Base-by-base conservation (phyloP, 495 filamentous ascomycete genomes). In the Tuber indicum region DNA sequence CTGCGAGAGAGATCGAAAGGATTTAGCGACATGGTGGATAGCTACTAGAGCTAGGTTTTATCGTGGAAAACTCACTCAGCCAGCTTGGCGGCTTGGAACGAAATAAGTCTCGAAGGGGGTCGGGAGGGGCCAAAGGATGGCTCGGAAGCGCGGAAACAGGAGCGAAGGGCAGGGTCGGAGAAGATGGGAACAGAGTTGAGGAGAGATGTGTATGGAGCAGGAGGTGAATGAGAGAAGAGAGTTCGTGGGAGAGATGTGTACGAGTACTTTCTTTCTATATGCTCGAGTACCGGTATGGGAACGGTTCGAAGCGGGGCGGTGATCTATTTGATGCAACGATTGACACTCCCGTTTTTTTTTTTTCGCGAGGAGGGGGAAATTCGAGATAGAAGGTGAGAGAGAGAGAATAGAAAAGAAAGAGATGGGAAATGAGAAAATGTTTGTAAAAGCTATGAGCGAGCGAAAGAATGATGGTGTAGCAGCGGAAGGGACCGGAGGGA, bases 61-160 rank as follows among this genome's bases (percentile, higher is more conserved):
- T 66, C 26, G 26, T 16, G 58, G 58, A 66, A 39, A 43, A 76
- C 75, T 76, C 44, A 76, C 75, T 76, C 75, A 74, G 75, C 75
- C 75, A 76, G 75, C 70, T 73, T 76, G 71, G 74, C 74, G 74
- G 74, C 58, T 36, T 66, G 14, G 58, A 66, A 66, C 36, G 58
- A 36, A 66, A 66, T 32, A 66, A 17, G 58, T 17, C 58, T 66
- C 58, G 14, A 66, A 36, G 32, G 58, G 16, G 58, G 17, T 36
- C 17, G 14, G 58, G 32, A 36, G 26, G 14, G 14, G 58, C 58
- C 16, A 66, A 26, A 58, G 10, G 26, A 36, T 66, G 2, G 52
- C 58, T 19, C 58, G 26, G 58, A 26, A 66, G 58, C 36, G 14
- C 58, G 16, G 12, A 19, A 5, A 17, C 26, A 36, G 58, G 26